These are phyloP conservation scores for Agrocybe chaxingu DNA, from an alignment of 768 basidiomycete species.

Conservation along the genomic window DNA sequence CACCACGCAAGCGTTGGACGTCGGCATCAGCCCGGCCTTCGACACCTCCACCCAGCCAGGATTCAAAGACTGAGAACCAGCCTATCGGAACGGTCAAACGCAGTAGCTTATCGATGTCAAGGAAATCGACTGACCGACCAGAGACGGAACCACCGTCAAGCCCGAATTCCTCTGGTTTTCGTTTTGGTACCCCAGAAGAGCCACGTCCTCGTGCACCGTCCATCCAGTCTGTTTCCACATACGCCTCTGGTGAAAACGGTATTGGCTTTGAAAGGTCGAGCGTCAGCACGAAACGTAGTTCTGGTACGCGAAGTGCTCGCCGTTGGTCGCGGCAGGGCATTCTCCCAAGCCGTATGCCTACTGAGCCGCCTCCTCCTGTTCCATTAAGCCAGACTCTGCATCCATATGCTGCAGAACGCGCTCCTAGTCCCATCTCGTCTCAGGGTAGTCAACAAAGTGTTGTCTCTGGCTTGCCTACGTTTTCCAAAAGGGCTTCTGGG, in stretches of 20 bases:
- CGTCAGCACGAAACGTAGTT: slow-evolving; percentile 31
- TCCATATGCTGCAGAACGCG: slow-evolving; percentile 29
- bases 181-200: slow-evolving; percentile 36
- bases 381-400: slow-evolving; percentile 28
- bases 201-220: slow-evolving; percentile 35
- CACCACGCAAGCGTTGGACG: slow-evolving; percentile 48
- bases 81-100: slow-evolving; percentile 13
- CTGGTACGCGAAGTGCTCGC: slow-evolving; percentile 31
- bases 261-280: slow-evolving; percentile 33
- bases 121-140: slow-evolving; percentile 15
- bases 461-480: slow-evolving; percentile 43
- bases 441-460: slow-evolving; percentile 39
- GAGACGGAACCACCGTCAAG: slow-evolving; percentile 24
- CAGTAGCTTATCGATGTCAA: slow-evolving; percentile 13
- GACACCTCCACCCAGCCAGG: slow-evolving; percentile 8
- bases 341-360: slow-evolving; percentile 50
- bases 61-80: slow-evolving; percentile 1
- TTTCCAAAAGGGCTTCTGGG: slow-evolving; percentile 50
- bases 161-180: slow-evolving; percentile 23
- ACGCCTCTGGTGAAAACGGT: slow-evolving; percentile 36
- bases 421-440: slow-evolving; percentile 36
- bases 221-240: slow-evolving; percentile 41
- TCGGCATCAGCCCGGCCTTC: slow-evolving; percentile 20
- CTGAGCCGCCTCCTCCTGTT: slow-evolving; percentile 54
- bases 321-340: slow-evolving; percentile 55